Evolutionary conservation across 2,329 filamentous ascomycete genomes (phyloP).

Genomic region (Diplodia sapinea): DNA sequence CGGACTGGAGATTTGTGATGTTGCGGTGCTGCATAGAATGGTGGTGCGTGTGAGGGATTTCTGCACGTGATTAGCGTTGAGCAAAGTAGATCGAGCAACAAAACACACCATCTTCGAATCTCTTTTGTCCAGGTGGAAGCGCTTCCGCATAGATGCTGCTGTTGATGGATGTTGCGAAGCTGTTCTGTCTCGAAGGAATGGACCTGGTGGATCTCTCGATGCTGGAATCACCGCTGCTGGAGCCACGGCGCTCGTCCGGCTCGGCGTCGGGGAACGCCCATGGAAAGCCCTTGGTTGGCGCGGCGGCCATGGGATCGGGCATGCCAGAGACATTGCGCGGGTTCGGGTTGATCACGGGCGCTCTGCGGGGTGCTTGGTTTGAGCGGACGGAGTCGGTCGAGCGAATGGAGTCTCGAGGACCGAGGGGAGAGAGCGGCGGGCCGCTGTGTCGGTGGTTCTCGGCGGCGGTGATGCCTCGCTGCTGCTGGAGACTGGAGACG

Average conservation of each 20-base stretch:
- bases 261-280: conserved; percentile 84
- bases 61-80: conserved; percentile 42
- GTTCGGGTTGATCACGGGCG: conserved; percentile 75
- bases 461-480: conserved; percentile 52
- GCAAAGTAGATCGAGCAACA: background rate
- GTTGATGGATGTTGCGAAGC: conserved; percentile 76
- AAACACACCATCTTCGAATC: conserved; percentile 67
- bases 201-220: conserved; percentile 58
- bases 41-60: conserved; percentile 65
- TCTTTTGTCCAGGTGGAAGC: conserved; percentile 72
- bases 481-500: conserved; percentile 71
- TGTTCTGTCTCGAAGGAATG: conserved; percentile 73
- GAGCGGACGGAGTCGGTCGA: conserved; percentile 41
- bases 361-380: conserved; percentile 59
- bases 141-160: conserved; percentile 81
- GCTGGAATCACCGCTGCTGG: conserved; percentile 56
- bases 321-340: conserved; percentile 68
- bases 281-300: conserved; percentile 80
- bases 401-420: conserved; percentile 42
- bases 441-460: conserved; percentile 50
- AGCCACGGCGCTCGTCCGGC: conserved; percentile 55
- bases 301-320: conserved; percentile 68
- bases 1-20: conserved; percentile 68
- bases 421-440: conserved; percentile 54
- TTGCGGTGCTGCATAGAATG: conserved; percentile 78